A percentile compares a stretch with the other conserved stretches of the same genome.
These are phyloP conservation scores for Apiospora arundinis DNA, from an alignment of 2,329 filamentous ascomycete genomes.

Conservation along the genomic window DNA sequence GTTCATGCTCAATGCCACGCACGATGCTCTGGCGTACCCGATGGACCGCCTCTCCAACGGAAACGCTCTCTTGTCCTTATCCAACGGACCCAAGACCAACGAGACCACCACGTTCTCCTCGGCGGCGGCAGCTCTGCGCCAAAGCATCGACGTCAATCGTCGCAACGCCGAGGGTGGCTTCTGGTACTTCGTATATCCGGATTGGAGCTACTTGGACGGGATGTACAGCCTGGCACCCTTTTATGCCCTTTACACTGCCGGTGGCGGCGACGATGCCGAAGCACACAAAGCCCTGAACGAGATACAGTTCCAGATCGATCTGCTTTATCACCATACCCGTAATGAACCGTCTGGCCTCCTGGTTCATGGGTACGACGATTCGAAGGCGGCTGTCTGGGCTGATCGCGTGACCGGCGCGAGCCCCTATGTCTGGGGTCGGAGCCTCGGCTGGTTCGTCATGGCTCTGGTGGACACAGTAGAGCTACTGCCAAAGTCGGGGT, in stretches of 20 bases:
- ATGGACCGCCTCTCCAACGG: slow-evolving; percentile 42
- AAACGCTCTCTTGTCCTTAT: slow-evolving; percentile 35
- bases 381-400: slow-evolving; percentile 42
- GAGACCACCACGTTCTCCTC: slow-evolving; percentile 23
- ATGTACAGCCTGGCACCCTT: slow-evolving; percentile 57
- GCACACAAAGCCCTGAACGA: slow-evolving; percentile 32
- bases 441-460: slow-evolving; percentile 46
- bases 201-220: slow-evolving; percentile 61
- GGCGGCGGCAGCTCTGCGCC: slow-evolving; percentile 34
- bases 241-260: slow-evolving; percentile 36
- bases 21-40: slow-evolving; percentile 37
- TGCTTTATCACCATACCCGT: slow-evolving; percentile 36
- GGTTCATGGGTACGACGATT: slow-evolving; percentile 45
- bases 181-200: slow-evolving; percentile 51
- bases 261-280: slow-evolving; percentile 1
- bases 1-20: slow-evolving; percentile 36
- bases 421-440: slow-evolving; percentile 46
- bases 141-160: slow-evolving; percentile 39
- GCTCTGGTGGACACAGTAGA: slow-evolving; percentile 45
- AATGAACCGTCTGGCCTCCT: slow-evolving; percentile 38
- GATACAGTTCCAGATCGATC: slow-evolving; percentile 38
- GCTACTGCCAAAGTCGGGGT: slow-evolving; percentile 28
- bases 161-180: slow-evolving; percentile 43
- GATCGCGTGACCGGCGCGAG: slow-evolving; percentile 42
- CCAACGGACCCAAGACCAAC: slow-evolving; percentile 9